These are phyloP conservation scores for Diutina pseudorugosa DNA, from an alignment of 1,139 yeast genomes.

Conservation along the genomic window DNA sequence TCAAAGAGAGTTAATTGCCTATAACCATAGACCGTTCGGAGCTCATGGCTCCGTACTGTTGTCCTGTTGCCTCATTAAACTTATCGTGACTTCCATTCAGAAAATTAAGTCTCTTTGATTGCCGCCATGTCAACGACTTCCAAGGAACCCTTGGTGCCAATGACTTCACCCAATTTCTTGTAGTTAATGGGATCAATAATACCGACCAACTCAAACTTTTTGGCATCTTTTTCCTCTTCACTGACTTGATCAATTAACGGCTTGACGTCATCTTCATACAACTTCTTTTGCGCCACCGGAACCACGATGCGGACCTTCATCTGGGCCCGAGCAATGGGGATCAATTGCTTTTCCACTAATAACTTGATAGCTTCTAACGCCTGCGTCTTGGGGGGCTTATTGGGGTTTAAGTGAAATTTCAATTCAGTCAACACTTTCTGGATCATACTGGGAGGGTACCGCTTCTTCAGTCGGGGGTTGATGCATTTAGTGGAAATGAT, in stretches of 20 bases:
- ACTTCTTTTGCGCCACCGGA: constrained; percentile 37
- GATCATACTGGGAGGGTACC: constrained; percentile 91
- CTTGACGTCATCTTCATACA: constrained; percentile 35
- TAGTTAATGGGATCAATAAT: constrained; percentile 85
- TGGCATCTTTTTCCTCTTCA: constrained; percentile 35
- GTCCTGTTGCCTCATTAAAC: too few relatives aligned
- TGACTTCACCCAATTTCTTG: constrained; percentile 21
- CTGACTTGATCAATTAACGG: constrained; percentile 43
- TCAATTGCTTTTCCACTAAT: constrained; percentile 63
- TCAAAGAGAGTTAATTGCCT: neutral
- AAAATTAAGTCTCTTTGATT: constrained; percentile 21
- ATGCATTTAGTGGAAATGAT: constrained; percentile 84
- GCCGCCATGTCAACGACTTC: constrained; percentile 92
- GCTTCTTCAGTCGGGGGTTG: constrained; percentile 77
- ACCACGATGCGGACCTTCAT: constrained; percentile 68
- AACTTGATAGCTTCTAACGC: constrained; percentile 86
- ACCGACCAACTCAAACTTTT: constrained; percentile 51
- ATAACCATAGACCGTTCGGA: neutral
- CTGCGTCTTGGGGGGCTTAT: constrained; percentile 73
- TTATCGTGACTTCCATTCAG: too few relatives aligned
- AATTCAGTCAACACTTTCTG: constrained; percentile 75
- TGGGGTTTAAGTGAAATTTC: constrained; percentile 71
- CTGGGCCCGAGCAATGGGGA: constrained; percentile 89
- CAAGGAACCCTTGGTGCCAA: constrained; percentile 37
- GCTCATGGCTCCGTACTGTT: too few relatives aligned